A percentile compares a stretch with the other conserved stretches of the same genome.
Conservation (phyloP, 345 rosid species). For the Salix suchowensis region DNA sequence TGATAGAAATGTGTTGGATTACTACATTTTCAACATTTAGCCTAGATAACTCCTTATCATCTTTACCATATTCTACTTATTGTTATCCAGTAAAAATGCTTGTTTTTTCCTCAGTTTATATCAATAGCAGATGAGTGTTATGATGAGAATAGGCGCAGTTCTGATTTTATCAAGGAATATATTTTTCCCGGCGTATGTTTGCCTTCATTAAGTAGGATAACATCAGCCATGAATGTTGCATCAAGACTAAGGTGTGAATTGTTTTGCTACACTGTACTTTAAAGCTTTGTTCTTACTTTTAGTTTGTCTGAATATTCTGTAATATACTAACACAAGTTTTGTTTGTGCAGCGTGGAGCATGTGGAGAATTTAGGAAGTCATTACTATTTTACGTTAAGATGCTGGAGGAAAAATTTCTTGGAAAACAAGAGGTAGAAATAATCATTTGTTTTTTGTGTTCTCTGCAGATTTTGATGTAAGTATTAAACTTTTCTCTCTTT, state of each 20-base stretch:
- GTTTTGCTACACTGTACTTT: neutral
- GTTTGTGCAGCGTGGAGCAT: slow-evolving; percentile 58
- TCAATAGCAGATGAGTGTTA: slow-evolving; percentile 83
- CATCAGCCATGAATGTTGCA: slow-evolving; percentile 67
- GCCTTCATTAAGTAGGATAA: slow-evolving; percentile 73
- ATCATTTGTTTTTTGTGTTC: neutral
- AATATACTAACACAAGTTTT: neutral
- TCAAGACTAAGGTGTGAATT: slow-evolving; percentile 66
- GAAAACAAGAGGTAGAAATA: slow-evolving; percentile 54
- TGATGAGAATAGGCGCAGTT: slow-evolving; percentile 67
- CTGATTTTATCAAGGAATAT: slow-evolving; percentile 87
- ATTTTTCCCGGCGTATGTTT: slow-evolving; percentile 89
- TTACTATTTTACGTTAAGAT: slow-evolving; percentile 69
- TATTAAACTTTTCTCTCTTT: neutral
- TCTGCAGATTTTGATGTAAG: neutral
- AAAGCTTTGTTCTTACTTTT: too few species aligned
- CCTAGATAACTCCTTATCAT: too few species aligned
- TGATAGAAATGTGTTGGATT: too few species aligned
- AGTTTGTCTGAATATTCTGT: neutral
- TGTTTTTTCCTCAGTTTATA: slow-evolving; percentile 45
- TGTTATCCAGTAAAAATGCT: too few species aligned
- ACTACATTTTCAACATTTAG: too few species aligned
- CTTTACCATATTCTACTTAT: too few species aligned
- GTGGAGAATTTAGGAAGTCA: slow-evolving; percentile 82
- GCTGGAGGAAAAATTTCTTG: slow-evolving; percentile 76